A percentile compares a stretch with the other conserved stretches of the same genome.
phyloP scores from a whole-genome alignment of 2,329 filamentous ascomycete species.

The Botrytis deweyae region DNA sequence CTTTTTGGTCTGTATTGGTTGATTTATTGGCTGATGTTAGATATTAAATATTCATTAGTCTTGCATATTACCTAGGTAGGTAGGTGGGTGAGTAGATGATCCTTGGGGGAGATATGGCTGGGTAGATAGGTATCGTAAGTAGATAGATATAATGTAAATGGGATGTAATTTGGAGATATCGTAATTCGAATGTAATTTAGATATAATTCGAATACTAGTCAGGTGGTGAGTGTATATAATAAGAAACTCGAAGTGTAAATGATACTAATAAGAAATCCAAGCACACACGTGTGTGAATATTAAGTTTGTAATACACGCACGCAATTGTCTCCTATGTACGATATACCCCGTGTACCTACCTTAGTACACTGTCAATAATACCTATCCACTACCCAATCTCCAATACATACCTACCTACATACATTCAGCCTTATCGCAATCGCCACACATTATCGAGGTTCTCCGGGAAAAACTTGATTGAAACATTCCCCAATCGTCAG shows the following conservation, averaged over 20 bases:
- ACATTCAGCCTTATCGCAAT: slow-evolving; percentile 13
- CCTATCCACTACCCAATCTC: not conserved
- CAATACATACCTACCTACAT: too few relatives aligned
- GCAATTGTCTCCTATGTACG: not conserved
- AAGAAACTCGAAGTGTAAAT: not conserved
- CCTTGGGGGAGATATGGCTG: not conserved
- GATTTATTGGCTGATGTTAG: not conserved
- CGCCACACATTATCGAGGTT: not conserved
- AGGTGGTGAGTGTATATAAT: not conserved
- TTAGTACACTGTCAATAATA: too few relatives aligned
- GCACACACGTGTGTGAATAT: not conserved
- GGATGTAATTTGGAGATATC: too few relatives aligned
- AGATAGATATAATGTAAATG: not conserved
- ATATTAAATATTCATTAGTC: not conserved
- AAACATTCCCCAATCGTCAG: not conserved
- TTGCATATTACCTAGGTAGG: not conserved
- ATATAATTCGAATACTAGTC: not conserved
- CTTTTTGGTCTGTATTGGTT: not conserved
- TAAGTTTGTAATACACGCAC: not conserved
- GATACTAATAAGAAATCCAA: too few relatives aligned
- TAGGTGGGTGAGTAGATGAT: not conserved
- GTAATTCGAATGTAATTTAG: too few relatives aligned
- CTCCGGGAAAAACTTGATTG: not conserved
- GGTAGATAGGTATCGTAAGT: too few relatives aligned
- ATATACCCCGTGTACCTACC: not conserved